Conservation (phyloP, 2,329 filamentous ascomycete species). For the Fusarium tricinctum region DNA sequence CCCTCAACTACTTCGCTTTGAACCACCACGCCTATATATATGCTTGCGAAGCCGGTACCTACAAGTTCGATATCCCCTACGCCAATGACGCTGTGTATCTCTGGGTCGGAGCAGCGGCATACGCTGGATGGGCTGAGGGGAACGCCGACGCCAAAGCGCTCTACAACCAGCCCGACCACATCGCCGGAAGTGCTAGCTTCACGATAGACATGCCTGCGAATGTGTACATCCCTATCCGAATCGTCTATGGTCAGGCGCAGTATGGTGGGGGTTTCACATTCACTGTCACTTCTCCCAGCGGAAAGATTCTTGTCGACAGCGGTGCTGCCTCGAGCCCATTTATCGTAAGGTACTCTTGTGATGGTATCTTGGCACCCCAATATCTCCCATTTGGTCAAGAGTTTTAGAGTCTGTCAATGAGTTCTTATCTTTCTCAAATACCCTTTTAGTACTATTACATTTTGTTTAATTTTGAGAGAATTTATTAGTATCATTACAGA, state of each 20-base stretch:
- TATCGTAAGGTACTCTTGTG: constrained; percentile 1
- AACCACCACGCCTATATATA: constrained; percentile 18
- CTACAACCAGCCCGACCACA: constrained; percentile 14
- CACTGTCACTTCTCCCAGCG: neutral
- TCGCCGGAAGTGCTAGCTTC: neutral
- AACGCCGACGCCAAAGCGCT: constrained; percentile 11
- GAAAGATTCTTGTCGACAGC: neutral
- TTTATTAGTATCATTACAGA: too few species aligned
- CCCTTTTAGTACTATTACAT: too few species aligned
- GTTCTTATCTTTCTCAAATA: too few species aligned
- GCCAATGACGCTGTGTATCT: constrained; percentile 12
- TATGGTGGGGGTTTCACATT: constrained; percentile 9
- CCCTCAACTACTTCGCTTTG: neutral
- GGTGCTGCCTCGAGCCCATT: neutral
- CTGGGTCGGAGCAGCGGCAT: neutral
- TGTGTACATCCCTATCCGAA: neutral
- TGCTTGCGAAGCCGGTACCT: constrained; percentile 9
- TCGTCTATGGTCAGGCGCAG: constrained; percentile 13
- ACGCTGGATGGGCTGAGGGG: rapidly evolving
- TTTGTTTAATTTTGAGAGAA: neutral
- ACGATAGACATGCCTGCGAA: rapidly evolving
- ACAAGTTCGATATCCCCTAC: constrained; percentile 18
- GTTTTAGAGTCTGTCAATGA: neutral
- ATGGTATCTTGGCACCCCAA: rapidly evolving
- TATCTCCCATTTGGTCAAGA: neutral